A percentile compares a stretch with the other conserved stretches of the same genome.
These are phyloP conservation scores for Candida freyschussii DNA, from an alignment of 1,139 yeast species.

Conservation along the genomic window DNA sequence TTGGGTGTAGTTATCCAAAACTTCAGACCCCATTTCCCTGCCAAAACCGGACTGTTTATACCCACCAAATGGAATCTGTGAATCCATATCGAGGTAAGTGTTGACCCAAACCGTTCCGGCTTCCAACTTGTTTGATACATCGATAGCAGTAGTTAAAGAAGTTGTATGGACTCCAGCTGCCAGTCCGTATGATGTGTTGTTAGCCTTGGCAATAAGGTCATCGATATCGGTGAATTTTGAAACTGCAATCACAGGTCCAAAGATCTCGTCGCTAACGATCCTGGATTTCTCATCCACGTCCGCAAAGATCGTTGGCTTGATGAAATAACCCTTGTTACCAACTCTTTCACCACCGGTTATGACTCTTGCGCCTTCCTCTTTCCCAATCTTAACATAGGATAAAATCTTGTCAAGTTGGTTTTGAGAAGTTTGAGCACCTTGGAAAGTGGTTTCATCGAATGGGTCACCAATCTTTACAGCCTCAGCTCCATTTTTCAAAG, in stretches of 20 bases:
- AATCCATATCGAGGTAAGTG: conserved; percentile 81
- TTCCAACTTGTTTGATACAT: conserved; percentile 60
- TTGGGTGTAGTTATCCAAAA: conserved; percentile 79
- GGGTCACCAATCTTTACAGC: conserved; percentile 66
- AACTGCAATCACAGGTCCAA: conserved; percentile 79
- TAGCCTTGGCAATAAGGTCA: conserved; percentile 66
- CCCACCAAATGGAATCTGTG: conserved; percentile 77
- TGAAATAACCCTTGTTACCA: conserved; percentile 66
- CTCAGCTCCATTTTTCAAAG: conserved; percentile 49
- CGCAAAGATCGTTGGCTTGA: conserved; percentile 75
- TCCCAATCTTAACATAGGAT: conserved; percentile 67
- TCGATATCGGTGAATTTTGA: conserved; percentile 69
- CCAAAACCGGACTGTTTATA: conserved; percentile 86
- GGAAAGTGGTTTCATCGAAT: conserved; percentile 63
- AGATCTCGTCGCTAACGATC: conserved; percentile 78
- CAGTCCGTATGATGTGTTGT: conserved; percentile 72
- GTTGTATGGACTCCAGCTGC: conserved; percentile 83
- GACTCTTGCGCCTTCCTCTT: conserved; percentile 68
- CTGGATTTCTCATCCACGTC: conserved; percentile 63
- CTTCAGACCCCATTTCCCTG: conserved; percentile 87
- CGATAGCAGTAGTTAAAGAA: conserved; percentile 52
- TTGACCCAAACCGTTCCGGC: conserved; percentile 85
- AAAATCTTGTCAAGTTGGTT: conserved; percentile 72
- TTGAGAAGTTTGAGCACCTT: conserved; percentile 84
- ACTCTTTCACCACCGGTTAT: conserved; percentile 74